phyloP scores from a whole-genome alignment of 1,284 basidiomycete genomes.

The Athelia psychrophila region DNA sequence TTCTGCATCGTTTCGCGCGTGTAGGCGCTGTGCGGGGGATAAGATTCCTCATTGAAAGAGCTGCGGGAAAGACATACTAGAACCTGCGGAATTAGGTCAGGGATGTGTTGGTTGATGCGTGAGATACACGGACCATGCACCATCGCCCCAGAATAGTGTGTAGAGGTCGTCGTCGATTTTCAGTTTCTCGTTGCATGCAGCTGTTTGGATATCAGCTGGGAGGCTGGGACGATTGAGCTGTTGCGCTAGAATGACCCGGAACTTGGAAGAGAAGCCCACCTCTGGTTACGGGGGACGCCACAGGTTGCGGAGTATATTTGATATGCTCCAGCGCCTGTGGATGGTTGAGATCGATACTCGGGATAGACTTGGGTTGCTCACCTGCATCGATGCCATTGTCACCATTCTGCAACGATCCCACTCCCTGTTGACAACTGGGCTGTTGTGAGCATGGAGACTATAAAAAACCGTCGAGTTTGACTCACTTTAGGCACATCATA shows the following conservation, averaged over 20 bases:
- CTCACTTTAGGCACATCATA: conserved; percentile 20
- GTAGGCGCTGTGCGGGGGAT: too few species aligned
- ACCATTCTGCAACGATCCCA: not conserved
- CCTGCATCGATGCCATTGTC: conserved; percentile 7
- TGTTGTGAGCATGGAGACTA: not conserved
- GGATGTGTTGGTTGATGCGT: not conserved
- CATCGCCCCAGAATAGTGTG: conserved; percentile 8
- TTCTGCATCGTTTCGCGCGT: not conserved
- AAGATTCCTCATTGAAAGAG: too few species aligned
- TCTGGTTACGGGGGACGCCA: not conserved
- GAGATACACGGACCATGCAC: conserved; percentile 7
- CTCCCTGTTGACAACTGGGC: conserved; percentile 12
- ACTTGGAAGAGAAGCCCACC: not conserved
- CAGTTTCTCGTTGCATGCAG: conserved; percentile 12
- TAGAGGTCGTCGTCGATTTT: conserved; percentile 12
- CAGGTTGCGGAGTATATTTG: not conserved
- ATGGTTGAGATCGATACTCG: not conserved
- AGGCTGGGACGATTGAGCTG: conserved; percentile 2
- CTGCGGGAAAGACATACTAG: too few species aligned
- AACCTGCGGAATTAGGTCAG: not conserved
- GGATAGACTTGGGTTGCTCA: not conserved
- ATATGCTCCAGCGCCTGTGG: conserved; percentile 5
- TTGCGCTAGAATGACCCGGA: not conserved
- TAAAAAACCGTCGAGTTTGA: not conserved
- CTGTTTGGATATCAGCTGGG: conserved; percentile 9